Evolutionary conservation across 2,329 filamentous ascomycete genomes (phyloP), one percentile per base, ranked within the genome.

Genomic region (Nemania diffusa): DNA sequence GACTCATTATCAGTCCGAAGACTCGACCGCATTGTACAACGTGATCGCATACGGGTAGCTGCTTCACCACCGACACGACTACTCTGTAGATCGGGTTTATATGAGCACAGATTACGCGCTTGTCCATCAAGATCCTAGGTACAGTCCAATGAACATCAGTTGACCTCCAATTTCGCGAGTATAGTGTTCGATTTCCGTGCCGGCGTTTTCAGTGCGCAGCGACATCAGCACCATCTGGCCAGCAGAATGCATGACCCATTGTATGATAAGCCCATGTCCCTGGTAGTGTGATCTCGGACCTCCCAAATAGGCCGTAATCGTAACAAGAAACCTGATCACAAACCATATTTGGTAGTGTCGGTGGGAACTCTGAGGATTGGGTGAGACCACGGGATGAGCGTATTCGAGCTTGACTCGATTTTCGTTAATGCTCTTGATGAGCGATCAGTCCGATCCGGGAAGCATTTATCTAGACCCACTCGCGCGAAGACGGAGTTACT

Each of bases 71-170:
- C 26, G 51, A 22, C 6, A 56, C n/a, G 55, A 15, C 62, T n/a
- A n/a, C n/a, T n/a, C n/a, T n/a, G n/a, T 37, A 59, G 53, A 62
- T 50, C 62, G 26, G 17, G 52, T 58, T 34, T 7, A 40, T 20
- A 13, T 27, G 40, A 22, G n/a, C 56, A 64, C 65, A 52, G 42
- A 61, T 60, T 50, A 65, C 44, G 64, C 34, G 6, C 32, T 20
- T 48, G 37, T 40, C 22, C 13, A 22, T 53, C 27, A 42, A 37
- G 40, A 57, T n/a, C n/a, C n/a, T n/a, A n/a, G n/a, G n/a, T n/a
- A 34, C 34, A 17, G 22, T n/a, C 50, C 15, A 20, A 42, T 55
- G 17, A 26, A 11, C 22, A 5, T 11, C n/a, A 15, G 22, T 20
- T 27, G 7, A 15, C 8, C 6, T 40, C 17, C 42, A 44, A 20